Percentiles rank a stretch among this genome's conserved stretches.
Conservation (phyloP, 192 early-diverging fungal genomes). For the Coemansia sp. region DNA sequence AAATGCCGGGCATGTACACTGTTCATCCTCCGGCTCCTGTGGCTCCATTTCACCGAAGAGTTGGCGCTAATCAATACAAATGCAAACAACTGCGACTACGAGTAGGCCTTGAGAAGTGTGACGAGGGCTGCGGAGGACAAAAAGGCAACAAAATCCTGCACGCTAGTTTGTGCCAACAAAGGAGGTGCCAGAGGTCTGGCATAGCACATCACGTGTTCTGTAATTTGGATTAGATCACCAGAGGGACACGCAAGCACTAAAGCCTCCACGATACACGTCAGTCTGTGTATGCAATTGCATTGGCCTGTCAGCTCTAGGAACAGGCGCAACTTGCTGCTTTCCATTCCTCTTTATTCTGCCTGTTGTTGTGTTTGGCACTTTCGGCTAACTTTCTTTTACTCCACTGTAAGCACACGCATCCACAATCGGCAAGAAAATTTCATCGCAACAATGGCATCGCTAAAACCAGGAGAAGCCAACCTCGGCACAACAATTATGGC, state of each 20-base stretch:
- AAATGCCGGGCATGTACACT: conserved; percentile 49
- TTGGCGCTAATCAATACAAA: background rate
- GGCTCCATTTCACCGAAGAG: conserved; percentile 24
- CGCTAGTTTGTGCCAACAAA: no score
- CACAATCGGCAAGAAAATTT: background rate
- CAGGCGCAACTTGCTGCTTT: background rate
- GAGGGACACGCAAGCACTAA: background rate
- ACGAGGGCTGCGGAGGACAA: background rate
- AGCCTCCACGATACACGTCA: background rate
- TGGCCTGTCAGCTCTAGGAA: background rate
- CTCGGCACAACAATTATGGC: conserved; percentile 99
- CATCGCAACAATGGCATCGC: conserved; percentile 30
- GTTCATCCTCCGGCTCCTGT: conserved; percentile 36
- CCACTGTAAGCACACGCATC: background rate
- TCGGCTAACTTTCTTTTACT: background rate
- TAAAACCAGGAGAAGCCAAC: conserved; percentile 95
- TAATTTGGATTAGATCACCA: no score
- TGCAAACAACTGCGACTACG: conserved; percentile 1
- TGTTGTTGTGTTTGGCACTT: background rate
- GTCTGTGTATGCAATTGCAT: background rate
- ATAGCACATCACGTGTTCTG: no score
- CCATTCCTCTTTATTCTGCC: background rate
- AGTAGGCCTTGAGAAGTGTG: background rate
- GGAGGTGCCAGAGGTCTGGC: no score
- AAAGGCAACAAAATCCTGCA: background rate